Base-by-base conservation (phyloP, 2,329 filamentous ascomycete species). In the Phialemonium atrogriseum region DNA sequence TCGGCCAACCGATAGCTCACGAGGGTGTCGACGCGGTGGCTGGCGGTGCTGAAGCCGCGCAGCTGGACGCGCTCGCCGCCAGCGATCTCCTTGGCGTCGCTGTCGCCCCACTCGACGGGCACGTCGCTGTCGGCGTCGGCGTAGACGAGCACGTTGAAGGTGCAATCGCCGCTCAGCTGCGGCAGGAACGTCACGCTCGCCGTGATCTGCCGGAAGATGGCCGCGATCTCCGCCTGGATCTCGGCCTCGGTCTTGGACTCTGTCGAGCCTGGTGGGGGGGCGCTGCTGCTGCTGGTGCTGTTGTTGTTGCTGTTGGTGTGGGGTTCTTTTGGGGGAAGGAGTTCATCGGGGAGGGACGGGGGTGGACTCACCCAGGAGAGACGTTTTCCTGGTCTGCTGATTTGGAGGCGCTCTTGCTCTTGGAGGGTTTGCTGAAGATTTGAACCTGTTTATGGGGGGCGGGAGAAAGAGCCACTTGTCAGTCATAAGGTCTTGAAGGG, bases 91-190 rank as follows among this genome's bases (percentile, higher is more conserved):
- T 94, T 95, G 33, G 89, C 88, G 58, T 96, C 91, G 46, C 86
- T 94, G 62, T 98, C 91, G 27, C 91, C 91, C 91, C 91, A 98
- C 58, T 98, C 91, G 36, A 98, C 80, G 4, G 91, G 91, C 10
- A 98, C 91, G 28, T 96, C 89, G 36, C 84, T 91, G 59, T 96
- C 88, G 12, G 88, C 88, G 54, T 98, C 89, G 32, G 91, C 91
- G 54, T 98, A 98, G 4, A 98, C 91, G 24, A 98, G 73, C 28
- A 98, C 89, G 52, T 98, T 98, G 69, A 98, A 98, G 9, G 91
- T 96, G 68, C 89, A 98, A 56, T 94, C 84, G 24, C 88, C 88
- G 39, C 85, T 79, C 5, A 98, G 74, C 63, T 96, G 88, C 0
- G 91, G 91, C 10, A 98, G 66, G 55, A 98, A 98, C 1, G 91